Conservation (phyloP, 768 basidiomycete genomes). For the Tricholoma sp. region DNA sequence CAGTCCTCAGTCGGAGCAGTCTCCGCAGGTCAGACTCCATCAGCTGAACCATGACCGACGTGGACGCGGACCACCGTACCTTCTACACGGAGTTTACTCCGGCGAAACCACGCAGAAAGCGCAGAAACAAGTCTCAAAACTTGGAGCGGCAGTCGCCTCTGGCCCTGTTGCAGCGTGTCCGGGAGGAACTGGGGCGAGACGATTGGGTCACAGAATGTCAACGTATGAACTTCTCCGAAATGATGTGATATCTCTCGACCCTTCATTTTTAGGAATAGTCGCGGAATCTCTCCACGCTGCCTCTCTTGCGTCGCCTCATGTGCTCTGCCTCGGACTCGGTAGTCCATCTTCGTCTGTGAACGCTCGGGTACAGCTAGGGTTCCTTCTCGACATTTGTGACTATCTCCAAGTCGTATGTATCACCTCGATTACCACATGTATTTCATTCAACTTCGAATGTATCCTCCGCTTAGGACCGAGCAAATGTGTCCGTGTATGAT, state of each 20-base stretch:
- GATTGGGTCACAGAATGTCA: conserved; percentile 53
- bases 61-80: conserved; percentile 14
- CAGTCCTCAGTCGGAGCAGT: no score
- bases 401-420: conserved; percentile 56
- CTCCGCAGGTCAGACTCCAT: no score
- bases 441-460: conserved; percentile 5
- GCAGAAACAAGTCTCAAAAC: conserved; percentile 30
- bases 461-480: conserved; percentile 35
- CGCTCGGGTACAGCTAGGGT: conserved; percentile 64
- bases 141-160: conserved; percentile 27
- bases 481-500: conserved; percentile 55
- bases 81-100: conserved; percentile 50
- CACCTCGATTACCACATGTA: conserved; percentile 6
- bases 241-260: conserved; percentile 8
- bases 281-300: conserved; percentile 24
- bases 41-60: conserved; percentile 5
- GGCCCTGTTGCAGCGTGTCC: conserved; percentile 35
- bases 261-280: conserved; percentile 28
- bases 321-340: conserved; percentile 72
- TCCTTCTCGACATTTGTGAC: conserved; percentile 53
- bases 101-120: conserved; percentile 48
- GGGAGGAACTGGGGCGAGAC: conserved; percentile 41
- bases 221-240: conserved; percentile 35
- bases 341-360: conserved; percentile 60
- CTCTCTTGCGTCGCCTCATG: conserved; percentile 22